Evolutionary conservation across 768 basidiomycete genomes (phyloP).

Genomic region (Trametes cingulata): DNA sequence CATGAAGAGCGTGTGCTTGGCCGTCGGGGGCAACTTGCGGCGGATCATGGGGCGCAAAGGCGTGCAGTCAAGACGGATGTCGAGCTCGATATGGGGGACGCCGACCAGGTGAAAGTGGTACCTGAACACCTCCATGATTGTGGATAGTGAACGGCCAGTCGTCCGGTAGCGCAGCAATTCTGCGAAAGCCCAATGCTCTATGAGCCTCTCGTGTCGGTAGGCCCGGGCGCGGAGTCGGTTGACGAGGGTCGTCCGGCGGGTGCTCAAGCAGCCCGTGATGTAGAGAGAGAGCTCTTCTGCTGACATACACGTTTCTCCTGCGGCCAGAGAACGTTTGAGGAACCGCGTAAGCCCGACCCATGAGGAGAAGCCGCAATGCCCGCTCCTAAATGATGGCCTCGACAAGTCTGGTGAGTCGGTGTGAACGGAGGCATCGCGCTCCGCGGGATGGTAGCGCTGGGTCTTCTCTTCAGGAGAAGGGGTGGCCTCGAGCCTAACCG

Average conservation of each 20-base stretch:
- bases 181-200: conserved; percentile 28
- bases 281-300: conserved; percentile 16
- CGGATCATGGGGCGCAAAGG: neutral
- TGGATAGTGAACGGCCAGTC: conserved; percentile 1
- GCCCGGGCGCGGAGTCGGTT: conserved; percentile 60
- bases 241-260: conserved; percentile 67
- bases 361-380: neutral
- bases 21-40: neutral
- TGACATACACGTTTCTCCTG: neutral
- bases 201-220: conserved; percentile 37
- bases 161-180: conserved; percentile 29
- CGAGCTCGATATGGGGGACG: conserved; percentile 41
- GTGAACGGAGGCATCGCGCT: no score
- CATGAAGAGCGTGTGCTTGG: neutral
- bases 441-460: no score
- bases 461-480: no score
- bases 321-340: neutral
- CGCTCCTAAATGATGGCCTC: no score
- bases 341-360: neutral
- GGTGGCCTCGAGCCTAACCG: no score
- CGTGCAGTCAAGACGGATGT: neutral
- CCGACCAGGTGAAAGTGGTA: conserved; percentile 54
- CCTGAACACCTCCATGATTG: conserved; percentile 40
- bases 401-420: no score
- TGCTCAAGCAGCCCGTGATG: conserved; percentile 17